Evolutionary conservation across 768 basidiomycete genomes (phyloP).

Genomic region (Gelatoporia subvermispora): DNA sequence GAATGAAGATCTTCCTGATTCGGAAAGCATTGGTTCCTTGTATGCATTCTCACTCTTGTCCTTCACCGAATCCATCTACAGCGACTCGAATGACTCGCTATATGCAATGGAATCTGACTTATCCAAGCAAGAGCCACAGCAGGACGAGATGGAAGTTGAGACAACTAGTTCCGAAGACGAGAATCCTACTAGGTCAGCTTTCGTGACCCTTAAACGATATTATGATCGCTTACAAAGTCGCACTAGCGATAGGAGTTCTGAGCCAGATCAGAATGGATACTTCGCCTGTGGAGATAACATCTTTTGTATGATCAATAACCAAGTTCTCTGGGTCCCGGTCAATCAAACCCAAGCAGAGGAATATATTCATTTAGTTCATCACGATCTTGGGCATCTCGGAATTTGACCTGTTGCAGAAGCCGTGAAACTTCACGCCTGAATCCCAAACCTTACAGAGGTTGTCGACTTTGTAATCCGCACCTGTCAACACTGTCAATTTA

Average conservation of each 20-base stretch:
- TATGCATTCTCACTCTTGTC: neutral
- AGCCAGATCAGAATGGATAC: neutral
- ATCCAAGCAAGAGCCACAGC: no score
- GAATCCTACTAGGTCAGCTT: no score
- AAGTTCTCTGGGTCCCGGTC: neutral
- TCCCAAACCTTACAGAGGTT: slow-evolving; percentile 3
- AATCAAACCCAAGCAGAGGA: neutral
- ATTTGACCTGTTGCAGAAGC: slow-evolving; percentile 9
- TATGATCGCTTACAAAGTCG: no score
- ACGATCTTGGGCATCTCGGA: slow-evolving; percentile 17
- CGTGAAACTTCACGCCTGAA: slow-evolving; percentile 4
- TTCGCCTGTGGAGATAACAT: neutral
- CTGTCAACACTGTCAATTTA: slow-evolving; percentile 19
- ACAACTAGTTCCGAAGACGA: no score
- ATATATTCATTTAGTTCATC: slow-evolving; percentile 14
- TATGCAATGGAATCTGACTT: neutral
- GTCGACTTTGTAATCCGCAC: slow-evolving; percentile 9
- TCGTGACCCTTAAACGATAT: no score
- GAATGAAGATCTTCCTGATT: slow-evolving; percentile 9
- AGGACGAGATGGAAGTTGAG: no score
- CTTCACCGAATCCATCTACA: neutral
- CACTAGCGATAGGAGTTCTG: neutral
- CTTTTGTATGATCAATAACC: neutral
- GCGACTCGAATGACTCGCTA: no score
- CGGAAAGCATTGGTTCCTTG: slow-evolving; percentile 12